phyloP scores from a whole-genome alignment of 23 red algal genomes.

The Gracilariopsis chorda region DNA sequence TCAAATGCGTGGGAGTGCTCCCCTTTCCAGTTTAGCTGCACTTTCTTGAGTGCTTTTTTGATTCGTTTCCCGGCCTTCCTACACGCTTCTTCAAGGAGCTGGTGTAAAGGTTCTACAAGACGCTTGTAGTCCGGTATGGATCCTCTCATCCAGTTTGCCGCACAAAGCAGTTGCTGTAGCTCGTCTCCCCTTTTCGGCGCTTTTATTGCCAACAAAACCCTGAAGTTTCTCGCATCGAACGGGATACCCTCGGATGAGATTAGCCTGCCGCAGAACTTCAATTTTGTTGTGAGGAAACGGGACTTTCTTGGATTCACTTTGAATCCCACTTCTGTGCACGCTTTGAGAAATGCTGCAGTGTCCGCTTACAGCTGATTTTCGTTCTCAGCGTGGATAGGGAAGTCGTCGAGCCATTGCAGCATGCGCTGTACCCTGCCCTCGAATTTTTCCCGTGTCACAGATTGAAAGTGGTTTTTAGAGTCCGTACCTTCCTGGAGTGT shows the following conservation, averaged over 20 bases:
- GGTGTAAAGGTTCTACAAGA: background rate
- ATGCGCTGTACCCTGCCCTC: background rate
- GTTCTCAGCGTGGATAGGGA: background rate
- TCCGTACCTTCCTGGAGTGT: constrained; percentile 13
- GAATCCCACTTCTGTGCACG: background rate
- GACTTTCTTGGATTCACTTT: constrained; percentile 32
- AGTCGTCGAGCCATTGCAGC: constrained; percentile 23
- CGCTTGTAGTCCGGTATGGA: background rate
- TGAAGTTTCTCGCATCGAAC: background rate
- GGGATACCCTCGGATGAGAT: background rate
- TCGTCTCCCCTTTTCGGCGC: background rate
- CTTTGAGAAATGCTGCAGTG: background rate
- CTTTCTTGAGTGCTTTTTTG: background rate
- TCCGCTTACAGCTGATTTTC: background rate
- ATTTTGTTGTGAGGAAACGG: background rate
- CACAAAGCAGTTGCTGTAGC: constrained; percentile 20
- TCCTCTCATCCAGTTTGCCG: constrained; percentile 10
- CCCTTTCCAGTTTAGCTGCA: background rate
- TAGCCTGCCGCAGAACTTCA: constrained; percentile 19
- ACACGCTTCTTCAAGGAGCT: background rate
- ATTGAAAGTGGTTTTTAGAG: background rate
- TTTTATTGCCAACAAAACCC: background rate
- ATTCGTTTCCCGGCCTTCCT: constrained; percentile 13
- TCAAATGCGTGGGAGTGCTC: background rate
- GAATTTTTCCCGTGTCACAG: background rate